Conservation (phyloP, 2,329 filamentous ascomycete species). For the Exophiala dermatitidis region DNA sequence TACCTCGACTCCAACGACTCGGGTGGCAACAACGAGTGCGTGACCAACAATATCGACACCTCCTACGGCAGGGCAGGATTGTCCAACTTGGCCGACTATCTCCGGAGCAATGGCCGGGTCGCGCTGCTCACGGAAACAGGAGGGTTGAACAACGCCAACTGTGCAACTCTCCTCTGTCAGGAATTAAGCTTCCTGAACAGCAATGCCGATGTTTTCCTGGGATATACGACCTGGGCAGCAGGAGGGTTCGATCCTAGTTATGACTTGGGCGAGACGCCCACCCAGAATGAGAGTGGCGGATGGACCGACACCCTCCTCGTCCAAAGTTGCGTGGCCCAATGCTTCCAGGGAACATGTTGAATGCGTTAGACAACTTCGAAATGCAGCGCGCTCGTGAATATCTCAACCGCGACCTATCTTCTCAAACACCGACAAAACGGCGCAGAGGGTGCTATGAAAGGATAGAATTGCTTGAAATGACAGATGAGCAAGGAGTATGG, state of each 20-base stretch:
- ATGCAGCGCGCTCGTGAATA: neutral
- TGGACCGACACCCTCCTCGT: conserved; percentile 22
- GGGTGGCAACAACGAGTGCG: conserved; percentile 48
- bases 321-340: conserved; percentile 8
- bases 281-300: conserved; percentile 8
- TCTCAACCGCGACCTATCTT: too few species aligned
- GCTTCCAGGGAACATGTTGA: conserved; percentile 6
- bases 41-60: conserved; percentile 46
- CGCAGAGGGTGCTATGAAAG: too few species aligned
- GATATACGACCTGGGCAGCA: conserved; percentile 36
- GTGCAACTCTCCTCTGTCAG: conserved; percentile 32
- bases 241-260: conserved; percentile 31
- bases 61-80: conserved; percentile 31
- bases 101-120: conserved; percentile 43
- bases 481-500: too few species aligned
- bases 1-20: conserved; percentile 54
- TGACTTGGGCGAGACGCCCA: conserved; percentile 22
- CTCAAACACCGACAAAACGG: too few species aligned
- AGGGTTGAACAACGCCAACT: conserved; percentile 31
- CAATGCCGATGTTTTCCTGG: conserved; percentile 33
- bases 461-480: too few species aligned
- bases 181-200: conserved; percentile 32
- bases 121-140: conserved; percentile 51
- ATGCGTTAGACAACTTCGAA: neutral
- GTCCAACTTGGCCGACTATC: conserved; percentile 41